phyloP scores from a whole-genome alignment of 2,329 filamentous ascomycete genomes.

The Venturiaceae sp. region DNA sequence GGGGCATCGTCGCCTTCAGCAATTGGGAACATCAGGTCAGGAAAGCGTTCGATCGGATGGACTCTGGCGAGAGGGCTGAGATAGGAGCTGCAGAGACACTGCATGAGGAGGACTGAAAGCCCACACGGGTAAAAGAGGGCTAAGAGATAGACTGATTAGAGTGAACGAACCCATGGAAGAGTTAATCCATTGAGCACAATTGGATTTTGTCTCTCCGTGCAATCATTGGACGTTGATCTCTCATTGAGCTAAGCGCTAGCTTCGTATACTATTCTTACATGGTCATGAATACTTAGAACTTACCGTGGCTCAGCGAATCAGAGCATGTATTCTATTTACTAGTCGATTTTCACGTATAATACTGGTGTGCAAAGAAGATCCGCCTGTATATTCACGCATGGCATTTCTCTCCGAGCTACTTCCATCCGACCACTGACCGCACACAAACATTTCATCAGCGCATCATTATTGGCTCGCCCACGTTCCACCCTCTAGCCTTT shows the following conservation, averaged over 20 bases:
- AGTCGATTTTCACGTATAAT: no score
- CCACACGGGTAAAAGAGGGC: constrained; percentile 10
- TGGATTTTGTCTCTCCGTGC: neutral
- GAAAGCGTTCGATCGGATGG: constrained; percentile 62
- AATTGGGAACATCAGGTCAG: constrained; percentile 67
- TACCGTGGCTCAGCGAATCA: no score
- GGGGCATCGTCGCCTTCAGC: constrained; percentile 68
- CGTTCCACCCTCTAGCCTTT: neutral
- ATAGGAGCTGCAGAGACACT: constrained; percentile 16
- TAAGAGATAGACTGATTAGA: constrained; percentile 1
- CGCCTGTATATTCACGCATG: no score
- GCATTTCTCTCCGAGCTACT: constrained; percentile 1
- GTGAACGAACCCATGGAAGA: neutral
- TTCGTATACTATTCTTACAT: no score
- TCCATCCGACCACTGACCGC: no score
- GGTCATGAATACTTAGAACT: neutral
- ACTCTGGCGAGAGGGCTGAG: constrained; percentile 35
- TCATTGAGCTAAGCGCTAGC: neutral
- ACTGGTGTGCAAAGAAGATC: no score
- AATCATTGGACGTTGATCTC: neutral
- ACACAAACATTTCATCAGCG: neutral
- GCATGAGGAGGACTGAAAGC: constrained; percentile 2
- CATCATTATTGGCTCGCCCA: neutral
- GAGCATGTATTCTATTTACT: no score
- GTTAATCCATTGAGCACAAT: neutral